Conservation (phyloP, 441 rosid species). For the Metrosideros polymorpha region DNA sequence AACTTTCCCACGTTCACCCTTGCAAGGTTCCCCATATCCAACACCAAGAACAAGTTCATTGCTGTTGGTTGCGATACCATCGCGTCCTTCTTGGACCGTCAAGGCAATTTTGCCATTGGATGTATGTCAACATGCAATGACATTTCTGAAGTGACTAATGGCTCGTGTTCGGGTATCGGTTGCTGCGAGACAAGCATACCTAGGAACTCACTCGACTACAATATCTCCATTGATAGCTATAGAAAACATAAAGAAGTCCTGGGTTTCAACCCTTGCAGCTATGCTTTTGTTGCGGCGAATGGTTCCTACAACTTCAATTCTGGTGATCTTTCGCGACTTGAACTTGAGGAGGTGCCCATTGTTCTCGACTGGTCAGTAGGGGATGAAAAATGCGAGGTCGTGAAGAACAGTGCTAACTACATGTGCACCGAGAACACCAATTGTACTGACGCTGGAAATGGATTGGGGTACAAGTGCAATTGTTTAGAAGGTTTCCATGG, state of each 20-base stretch:
- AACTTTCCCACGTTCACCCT: rapidly evolving
- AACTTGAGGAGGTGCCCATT: neutral
- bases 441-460: neutral
- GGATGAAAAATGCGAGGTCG: neutral
- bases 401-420: neutral
- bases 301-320: neutral
- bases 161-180: neutral
- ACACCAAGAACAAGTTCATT: neutral
- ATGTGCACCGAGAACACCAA: slow-evolving; percentile 6
- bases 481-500: slow-evolving; percentile 27
- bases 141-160: neutral
- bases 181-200: slow-evolving; percentile 1
- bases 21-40: rapidly evolving
- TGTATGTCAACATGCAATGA: neutral
- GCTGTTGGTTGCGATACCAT: neutral
- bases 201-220: rapidly evolving
- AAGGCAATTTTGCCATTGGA: neutral
- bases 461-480: slow-evolving; percentile 4
- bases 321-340: neutral
- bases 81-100: rapidly evolving
- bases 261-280: neutral
- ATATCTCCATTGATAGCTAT: neutral
- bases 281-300: neutral
- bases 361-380: slow-evolving; percentile 11
- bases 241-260: rapidly evolving